A percentile compares a stretch with the other conserved stretches of the same genome.
phyloP scores from a whole-genome alignment of 352 stramenopile species.

The Thalassiosira pacifica region DNA sequence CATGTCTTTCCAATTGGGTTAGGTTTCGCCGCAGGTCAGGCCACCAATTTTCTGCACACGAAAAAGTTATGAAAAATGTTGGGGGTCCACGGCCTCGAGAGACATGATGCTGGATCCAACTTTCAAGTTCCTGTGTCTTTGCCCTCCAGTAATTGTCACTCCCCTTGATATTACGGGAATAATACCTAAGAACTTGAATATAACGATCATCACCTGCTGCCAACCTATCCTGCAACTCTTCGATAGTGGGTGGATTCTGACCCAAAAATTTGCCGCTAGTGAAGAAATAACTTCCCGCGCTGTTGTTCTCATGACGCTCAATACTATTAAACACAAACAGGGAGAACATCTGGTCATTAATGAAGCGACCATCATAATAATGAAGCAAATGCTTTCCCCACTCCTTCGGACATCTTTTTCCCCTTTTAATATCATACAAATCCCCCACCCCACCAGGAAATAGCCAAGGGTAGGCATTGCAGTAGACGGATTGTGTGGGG shows the following conservation, averaged over 20 bases:
- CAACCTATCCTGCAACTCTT: constrained; percentile 33
- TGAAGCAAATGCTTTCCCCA: constrained; percentile 52
- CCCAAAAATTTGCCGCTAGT: constrained; percentile 12
- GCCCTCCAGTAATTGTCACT: constrained; percentile 43
- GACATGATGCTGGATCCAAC: constrained; percentile 55
- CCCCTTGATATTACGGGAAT: constrained; percentile 19
- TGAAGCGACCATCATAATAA: constrained; percentile 49
- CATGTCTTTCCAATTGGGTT: constrained; percentile 24
- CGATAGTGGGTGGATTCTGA: constrained; percentile 27
- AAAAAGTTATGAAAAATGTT: constrained; percentile 58
- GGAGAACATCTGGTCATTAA: constrained; percentile 24
- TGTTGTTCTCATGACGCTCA: constrained; percentile 35
- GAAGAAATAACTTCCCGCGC: constrained; percentile 29
- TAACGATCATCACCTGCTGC: constrained; percentile 11
- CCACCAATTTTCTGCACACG: constrained; percentile 63
- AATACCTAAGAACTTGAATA: constrained; percentile 42
- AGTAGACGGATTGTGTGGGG: constrained; percentile 22
- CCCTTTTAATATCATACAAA: constrained; percentile 39
- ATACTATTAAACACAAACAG: constrained; percentile 44
- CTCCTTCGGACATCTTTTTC: neutral
- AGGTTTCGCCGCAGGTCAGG: constrained; percentile 38
- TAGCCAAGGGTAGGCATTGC: constrained; percentile 42
- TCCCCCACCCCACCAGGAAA: constrained; percentile 50
- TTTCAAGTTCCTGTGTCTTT: constrained; percentile 37
- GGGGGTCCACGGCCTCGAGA: constrained; percentile 30